Conservation (phyloP, 1,139 yeast genomes). For the Pichiaceae sp. region DNA sequence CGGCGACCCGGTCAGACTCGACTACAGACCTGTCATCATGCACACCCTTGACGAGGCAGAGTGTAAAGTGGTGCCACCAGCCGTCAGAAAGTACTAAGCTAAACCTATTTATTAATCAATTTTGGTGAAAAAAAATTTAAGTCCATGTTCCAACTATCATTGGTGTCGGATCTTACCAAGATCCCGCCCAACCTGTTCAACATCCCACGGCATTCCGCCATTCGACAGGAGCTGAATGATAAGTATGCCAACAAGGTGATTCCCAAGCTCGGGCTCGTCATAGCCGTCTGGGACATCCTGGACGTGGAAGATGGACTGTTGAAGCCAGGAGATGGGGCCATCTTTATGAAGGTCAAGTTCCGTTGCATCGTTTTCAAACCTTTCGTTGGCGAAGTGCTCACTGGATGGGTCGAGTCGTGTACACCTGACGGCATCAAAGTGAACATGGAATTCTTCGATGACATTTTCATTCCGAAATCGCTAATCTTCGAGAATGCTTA, state of each 20-base stretch:
- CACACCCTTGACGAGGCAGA: conserved; percentile 85
- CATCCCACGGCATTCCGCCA: conserved; percentile 59
- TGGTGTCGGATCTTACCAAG: conserved; percentile 74
- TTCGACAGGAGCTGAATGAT: conserved; percentile 72
- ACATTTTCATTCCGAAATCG: conserved; percentile 77
- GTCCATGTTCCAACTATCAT: conserved; percentile 75
- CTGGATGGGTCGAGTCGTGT: conserved; percentile 90
- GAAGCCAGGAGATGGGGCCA: conserved; percentile 94
- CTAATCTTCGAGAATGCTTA: conserved; percentile 73
- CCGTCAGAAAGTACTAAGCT: conserved; percentile 71
- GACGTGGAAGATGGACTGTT: conserved; percentile 79
- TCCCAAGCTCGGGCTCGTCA: conserved; percentile 74
- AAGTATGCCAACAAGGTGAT: conserved; percentile 82
- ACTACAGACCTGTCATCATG: conserved; percentile 79
- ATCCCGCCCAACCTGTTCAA: conserved; percentile 82
- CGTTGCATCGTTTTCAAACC: conserved; percentile 84
- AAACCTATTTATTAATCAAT: neutral
- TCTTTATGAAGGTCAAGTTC: conserved; percentile 68
- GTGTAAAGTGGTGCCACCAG: conserved; percentile 96
- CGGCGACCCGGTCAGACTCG: conserved; percentile 68
- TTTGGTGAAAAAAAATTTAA: neutral
- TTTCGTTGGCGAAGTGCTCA: conserved; percentile 85
- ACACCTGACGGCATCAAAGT: conserved; percentile 80
- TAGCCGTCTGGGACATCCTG: conserved; percentile 76
- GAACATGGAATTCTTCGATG: conserved; percentile 82